These are phyloP conservation scores for Neurospora sp. DNA, from an alignment of 495 filamentous ascomycete genomes.

Conservation along the genomic window DNA sequence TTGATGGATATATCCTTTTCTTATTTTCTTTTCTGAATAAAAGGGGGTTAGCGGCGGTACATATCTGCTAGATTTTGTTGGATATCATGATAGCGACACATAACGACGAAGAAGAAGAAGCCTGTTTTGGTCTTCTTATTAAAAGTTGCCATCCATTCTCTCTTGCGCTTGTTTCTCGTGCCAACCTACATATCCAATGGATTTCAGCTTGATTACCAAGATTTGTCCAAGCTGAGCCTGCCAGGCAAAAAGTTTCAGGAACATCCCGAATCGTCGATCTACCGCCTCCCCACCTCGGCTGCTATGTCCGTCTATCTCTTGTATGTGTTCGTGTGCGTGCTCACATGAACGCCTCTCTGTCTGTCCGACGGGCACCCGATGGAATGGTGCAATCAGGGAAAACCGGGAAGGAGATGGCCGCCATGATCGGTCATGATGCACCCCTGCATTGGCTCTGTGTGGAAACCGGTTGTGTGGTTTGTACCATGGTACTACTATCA, in stretches of 20 bases:
- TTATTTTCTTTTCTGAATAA: neutral
- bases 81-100: neutral
- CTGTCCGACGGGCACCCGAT: neutral
- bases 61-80: neutral
- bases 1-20: neutral
- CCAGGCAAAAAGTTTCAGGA: neutral
- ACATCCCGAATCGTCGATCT: neutral
- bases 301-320: neutral
- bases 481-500: neutral
- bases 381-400: neutral
- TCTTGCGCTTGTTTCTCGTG: neutral
- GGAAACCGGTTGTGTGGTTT: neutral
- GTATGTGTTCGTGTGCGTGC: neutral
- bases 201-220: neutral
- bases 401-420: neutral
- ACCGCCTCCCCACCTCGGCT: neutral
- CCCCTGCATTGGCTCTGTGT: neutral
- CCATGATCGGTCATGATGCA: neutral
- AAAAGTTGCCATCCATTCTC: neutral
- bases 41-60: neutral
- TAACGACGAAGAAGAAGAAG: neutral
- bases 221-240: neutral
- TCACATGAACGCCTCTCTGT: neutral
- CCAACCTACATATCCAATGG: neutral
- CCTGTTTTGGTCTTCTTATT: neutral